Conservation (phyloP, 306 rosid genomes). For the Cicer judaicum region DNA sequence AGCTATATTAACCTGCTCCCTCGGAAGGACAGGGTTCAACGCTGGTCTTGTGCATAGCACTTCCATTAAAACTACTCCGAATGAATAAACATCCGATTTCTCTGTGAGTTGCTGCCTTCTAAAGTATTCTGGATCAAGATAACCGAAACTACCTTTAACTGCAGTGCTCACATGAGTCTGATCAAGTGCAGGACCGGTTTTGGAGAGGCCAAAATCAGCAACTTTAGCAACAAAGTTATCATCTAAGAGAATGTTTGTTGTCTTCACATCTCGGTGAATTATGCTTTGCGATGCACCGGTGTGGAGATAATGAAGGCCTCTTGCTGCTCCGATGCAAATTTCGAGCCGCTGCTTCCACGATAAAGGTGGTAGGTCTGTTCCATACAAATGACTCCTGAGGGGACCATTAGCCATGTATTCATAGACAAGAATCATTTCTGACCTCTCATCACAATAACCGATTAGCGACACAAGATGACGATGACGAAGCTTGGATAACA, state of each 20-base stretch:
- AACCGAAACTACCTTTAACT: slow-evolving; percentile 97
- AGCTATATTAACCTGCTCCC: slow-evolving; percentile 98
- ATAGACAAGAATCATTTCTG: slow-evolving; percentile 95
- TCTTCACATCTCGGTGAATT: slow-evolving; percentile 96
- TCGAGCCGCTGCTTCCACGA: slow-evolving; percentile 95
- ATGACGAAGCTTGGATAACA: slow-evolving; percentile 97
- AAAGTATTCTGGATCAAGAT: slow-evolving; percentile 97
- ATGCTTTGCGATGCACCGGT: slow-evolving; percentile 93
- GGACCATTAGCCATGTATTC: slow-evolving; percentile 99
- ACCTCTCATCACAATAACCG: slow-evolving; percentile 93
- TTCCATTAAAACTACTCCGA: slow-evolving; percentile 96
- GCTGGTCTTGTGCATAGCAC: slow-evolving; percentile 98
- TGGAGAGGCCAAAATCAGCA: slow-evolving; percentile 97
- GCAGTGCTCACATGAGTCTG: slow-evolving; percentile 99
- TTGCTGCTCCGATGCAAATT: slow-evolving; percentile 95
- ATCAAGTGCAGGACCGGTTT: slow-evolving; percentile 94
- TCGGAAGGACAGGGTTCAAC: slow-evolving; percentile 90
- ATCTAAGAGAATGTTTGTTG: slow-evolving; percentile 94
- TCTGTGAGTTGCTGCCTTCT: slow-evolving; percentile 97
- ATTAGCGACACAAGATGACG: slow-evolving; percentile 97
- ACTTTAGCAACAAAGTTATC: slow-evolving; percentile 94
- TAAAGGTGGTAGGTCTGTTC: slow-evolving; percentile 76
- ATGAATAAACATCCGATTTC: slow-evolving; percentile 96
- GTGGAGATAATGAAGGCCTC: slow-evolving; percentile 97
- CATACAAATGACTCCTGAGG: slow-evolving; percentile 91